phyloP scores from a whole-genome alignment of 202 grass and related monocot species.

The Schoenoplectus triqueter region DNA sequence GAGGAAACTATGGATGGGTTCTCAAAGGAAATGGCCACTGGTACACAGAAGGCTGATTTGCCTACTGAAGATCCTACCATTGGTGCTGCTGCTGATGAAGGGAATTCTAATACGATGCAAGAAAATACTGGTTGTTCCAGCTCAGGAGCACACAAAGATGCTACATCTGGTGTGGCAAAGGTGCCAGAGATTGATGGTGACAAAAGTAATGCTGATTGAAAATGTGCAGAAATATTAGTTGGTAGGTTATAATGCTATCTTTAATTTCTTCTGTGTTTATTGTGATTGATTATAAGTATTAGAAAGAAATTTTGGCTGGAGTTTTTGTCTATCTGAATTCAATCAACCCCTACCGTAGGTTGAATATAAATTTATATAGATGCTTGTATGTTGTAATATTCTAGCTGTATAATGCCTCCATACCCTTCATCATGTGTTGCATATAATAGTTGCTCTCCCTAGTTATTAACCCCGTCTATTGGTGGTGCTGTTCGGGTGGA shows the following conservation, averaged over 20 bases:
- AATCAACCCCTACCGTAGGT: not conserved
- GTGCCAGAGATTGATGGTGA: constrained; percentile 5
- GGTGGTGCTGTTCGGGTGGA: too few relatives aligned
- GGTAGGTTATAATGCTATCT: not conserved
- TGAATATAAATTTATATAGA: not conserved
- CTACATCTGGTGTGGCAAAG: not conserved
- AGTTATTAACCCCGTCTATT: too few relatives aligned
- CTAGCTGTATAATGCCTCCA: too few relatives aligned
- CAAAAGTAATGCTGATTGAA: constrained; percentile 13
- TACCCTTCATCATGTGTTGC: too few relatives aligned
- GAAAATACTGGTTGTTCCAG: not conserved
- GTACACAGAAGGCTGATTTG: constrained; percentile 24
- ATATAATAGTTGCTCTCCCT: too few relatives aligned
- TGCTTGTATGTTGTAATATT: too few relatives aligned
- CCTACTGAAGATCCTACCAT: constrained; percentile 1
- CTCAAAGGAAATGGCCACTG: not conserved
- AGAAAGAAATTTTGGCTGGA: not conserved
- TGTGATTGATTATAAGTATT: constrained; percentile 2
- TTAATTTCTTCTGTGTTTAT: not conserved
- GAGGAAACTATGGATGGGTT: constrained; percentile 14
- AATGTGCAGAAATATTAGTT: not conserved
- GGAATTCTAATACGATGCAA: not conserved
- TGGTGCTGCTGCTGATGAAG: not conserved
- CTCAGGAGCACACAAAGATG: not conserved
- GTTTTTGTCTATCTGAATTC: constrained; percentile 12